These are phyloP conservation scores for Trypanosoma rangeli DNA, from an alignment of 208 protist species.

Conservation along the genomic window DNA sequence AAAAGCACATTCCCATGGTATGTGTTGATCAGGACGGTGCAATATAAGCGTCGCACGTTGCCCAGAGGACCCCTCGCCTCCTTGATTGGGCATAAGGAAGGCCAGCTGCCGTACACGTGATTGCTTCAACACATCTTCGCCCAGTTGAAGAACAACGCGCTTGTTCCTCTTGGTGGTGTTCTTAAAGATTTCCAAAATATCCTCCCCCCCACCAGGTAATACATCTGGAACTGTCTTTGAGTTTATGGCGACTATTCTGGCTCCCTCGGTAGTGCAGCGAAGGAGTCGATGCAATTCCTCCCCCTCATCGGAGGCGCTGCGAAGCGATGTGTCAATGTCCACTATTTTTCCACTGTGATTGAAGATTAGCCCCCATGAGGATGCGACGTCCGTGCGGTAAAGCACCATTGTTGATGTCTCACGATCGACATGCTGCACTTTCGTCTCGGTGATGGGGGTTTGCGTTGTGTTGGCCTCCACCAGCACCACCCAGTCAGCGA, in stretches of 20 bases:
- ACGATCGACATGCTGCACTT: conserved; percentile 34
- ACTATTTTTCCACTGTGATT: conserved; percentile 61
- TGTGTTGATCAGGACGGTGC: conserved; percentile 34
- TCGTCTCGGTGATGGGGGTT: conserved; percentile 40
- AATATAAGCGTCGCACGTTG: conserved; percentile 53
- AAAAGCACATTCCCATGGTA: conserved; percentile 36
- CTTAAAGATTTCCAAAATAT: conserved; percentile 22
- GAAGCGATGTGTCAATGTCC: conserved; percentile 62
- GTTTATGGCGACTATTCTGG: conserved; percentile 48
- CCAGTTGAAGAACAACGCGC: conserved; percentile 41
- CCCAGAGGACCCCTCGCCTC: conserved; percentile 49
- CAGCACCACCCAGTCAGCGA: conserved; percentile 60
- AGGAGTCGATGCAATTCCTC: conserved; percentile 55
- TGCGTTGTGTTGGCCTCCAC: conserved; percentile 36
- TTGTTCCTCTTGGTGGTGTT: conserved; percentile 26
- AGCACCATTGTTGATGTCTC: conserved; percentile 41
- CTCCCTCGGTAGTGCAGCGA: conserved; percentile 36
- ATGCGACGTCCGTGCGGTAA: conserved; percentile 33
- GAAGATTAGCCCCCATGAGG: conserved; percentile 70
- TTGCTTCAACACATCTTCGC: conserved; percentile 34
- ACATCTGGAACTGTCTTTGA: conserved; percentile 21
- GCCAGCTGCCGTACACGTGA: conserved; percentile 36
- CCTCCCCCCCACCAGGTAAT: neutral
- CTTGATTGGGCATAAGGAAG: conserved; percentile 44
- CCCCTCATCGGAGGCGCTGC: conserved; percentile 35